These are phyloP conservation scores for Oryza nivara DNA, from an alignment of 176 grass and related monocot genomes.

Conservation along the genomic window DNA sequence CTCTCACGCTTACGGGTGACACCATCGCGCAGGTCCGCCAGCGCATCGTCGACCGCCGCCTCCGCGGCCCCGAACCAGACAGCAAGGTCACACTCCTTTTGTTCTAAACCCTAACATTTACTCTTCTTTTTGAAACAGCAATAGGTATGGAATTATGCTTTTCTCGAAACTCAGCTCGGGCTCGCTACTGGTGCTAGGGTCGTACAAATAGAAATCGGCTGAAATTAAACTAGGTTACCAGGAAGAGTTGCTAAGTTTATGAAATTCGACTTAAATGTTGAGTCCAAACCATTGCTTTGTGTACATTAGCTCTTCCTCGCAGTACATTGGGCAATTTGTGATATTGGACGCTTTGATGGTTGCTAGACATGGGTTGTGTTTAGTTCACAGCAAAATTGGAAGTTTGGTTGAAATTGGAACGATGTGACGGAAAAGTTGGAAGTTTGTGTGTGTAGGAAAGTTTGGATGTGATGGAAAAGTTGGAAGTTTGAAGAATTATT, in stretches of 20 bases:
- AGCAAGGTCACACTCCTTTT: constrained; percentile 52
- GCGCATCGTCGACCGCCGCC: constrained; percentile 50
- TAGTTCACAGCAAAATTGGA: too few relatives aligned
- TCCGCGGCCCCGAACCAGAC: constrained; percentile 27
- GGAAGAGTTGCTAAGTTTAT: constrained; percentile 1
- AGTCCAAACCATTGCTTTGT: neutral
- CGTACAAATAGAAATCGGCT: neutral
- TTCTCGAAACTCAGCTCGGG: neutral
- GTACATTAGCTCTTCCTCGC: neutral
- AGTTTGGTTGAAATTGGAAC: too few relatives aligned
- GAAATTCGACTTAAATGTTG: neutral
- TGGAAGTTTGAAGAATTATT: too few relatives aligned
- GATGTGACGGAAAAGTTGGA: too few relatives aligned
- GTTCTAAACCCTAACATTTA: neutral
- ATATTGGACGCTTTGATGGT: constrained; percentile 2
- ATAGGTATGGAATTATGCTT: neutral
- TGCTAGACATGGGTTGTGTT: neutral
- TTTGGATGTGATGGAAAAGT: too few relatives aligned
- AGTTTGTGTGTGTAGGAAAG: too few relatives aligned
- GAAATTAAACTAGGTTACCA: neutral
- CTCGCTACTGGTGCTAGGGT: neutral
- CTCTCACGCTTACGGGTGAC: constrained; percentile 83
- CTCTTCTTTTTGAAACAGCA: neutral
- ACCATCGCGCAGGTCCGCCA: constrained; percentile 82
- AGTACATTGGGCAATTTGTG: neutral